Evolutionary conservation across 495 filamentous ascomycete genomes (phyloP).

Genomic region (Xylaria longipes): DNA sequence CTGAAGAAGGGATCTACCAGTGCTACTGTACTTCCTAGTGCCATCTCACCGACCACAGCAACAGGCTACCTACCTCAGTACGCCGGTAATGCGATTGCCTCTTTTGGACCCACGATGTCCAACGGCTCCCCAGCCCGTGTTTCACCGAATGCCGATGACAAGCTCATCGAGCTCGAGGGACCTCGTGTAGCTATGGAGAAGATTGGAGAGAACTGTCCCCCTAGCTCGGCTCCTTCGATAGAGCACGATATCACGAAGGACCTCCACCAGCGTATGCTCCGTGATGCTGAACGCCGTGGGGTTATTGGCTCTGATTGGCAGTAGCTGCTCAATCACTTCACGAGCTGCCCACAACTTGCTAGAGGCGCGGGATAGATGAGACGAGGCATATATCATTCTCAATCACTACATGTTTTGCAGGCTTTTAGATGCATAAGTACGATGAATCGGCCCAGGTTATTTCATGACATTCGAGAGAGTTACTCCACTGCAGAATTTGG

Average conservation of each 20-base stretch:
- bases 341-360: slow-evolving; percentile 21
- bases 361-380: neutral
- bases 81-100: slow-evolving; percentile 49
- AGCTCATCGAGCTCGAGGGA: slow-evolving; percentile 34
- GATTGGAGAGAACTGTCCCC: slow-evolving; percentile 52
- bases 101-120: slow-evolving; percentile 48
- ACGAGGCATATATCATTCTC: slow-evolving; percentile 22
- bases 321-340: slow-evolving; percentile 25
- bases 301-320: slow-evolving; percentile 41
- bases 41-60: slow-evolving; percentile 54
- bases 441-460: slow-evolving; percentile 33
- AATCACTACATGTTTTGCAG: slow-evolving; percentile 33
- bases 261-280: slow-evolving; percentile 38
- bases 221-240: slow-evolving; percentile 36
- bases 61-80: slow-evolving; percentile 56
- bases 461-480: slow-evolving; percentile 20
- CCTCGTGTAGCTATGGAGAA: slow-evolving; percentile 40
- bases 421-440: slow-evolving; percentile 38
- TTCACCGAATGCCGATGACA: slow-evolving; percentile 35
- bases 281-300: slow-evolving; percentile 38
- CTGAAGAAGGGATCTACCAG: slow-evolving; percentile 52
- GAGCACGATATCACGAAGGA: slow-evolving; percentile 37
- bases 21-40: slow-evolving; percentile 42
- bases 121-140: slow-evolving; percentile 31
- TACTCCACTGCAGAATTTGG: slow-evolving; percentile 11